Base-by-base conservation (phyloP, 148 eudicot genomes). In the Beta vulgaris region DNA sequence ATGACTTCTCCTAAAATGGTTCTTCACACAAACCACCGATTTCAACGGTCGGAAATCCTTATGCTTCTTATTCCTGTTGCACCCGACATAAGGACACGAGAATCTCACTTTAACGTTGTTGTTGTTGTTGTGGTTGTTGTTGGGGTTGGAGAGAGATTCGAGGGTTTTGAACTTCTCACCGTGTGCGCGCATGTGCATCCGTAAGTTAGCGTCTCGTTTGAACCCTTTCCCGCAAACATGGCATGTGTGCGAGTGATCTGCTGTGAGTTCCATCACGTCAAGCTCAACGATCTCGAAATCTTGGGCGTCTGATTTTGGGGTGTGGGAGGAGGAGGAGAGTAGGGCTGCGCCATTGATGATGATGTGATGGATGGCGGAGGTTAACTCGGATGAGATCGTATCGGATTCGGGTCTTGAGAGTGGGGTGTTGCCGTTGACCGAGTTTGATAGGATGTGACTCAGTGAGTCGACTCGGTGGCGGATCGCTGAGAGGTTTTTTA, bases 1-100 rank as follows among this genome's bases (percentile, higher is more conserved):
- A 59, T 93, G 97, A 68, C 90, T 87, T 73, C 98, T 78, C 83
- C 88, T 93, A 77, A 89, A 93, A 62, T 93, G 97, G 69, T 91
- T 91, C 87, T 88, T 93, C 57, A 89, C 94, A 71, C 98, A 93
- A 5, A 85, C 65, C 3, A 77, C 89, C 15, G 93, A 84, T 43
- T 93, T 93, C 82, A 93, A 71, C 1, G 97, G 86, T 74, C 86
- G 77, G 68, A 93, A 93, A 53, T 83, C 85, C 65, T 51, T 68
- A 63, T 87, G 88, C 51, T 9, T 44, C 57, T 87, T 83, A 76
- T 93, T 93, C 71, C 92, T 76, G 23, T 82, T 87, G 61, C 98
- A 93, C 1, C 97, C 97, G 2, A 53, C 62, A 57, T 73, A 85
- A 2, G 94, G 98, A 40, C 98, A 93, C 43, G 97, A 93, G 69